Base-by-base conservation (phyloP, 805 yeast species). In the Scheffersomyces spartinae region DNA sequence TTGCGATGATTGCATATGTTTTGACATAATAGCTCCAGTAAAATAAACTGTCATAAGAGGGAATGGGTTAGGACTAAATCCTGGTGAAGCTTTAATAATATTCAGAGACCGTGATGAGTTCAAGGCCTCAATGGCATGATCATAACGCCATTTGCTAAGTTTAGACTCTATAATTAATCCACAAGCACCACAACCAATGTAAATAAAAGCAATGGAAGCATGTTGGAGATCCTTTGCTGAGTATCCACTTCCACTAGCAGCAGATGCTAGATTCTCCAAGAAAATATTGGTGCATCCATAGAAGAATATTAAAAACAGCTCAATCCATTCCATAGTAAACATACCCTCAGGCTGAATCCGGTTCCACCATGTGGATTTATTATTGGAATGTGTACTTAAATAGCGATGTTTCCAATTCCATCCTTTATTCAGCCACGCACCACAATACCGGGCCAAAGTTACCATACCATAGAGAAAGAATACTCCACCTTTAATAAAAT, bases 11-110 rank as follows among this genome's bases (percentile, higher is more conserved):
- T 91, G 98, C 20, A 73, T 74, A 52, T 91, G 98, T 50, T 79
- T 83, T 2, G 96, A 85, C 98, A 91, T 91, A 34, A 91, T 63
- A 9, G 78, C 66, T 15, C 98, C 98, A 1, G 97, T 91, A 94
- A 95, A 91, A 55, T 82, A 91, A 17, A 91, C 81, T 2, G 93
- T 84, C 36, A 91, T 70, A 1, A 82, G 74, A 3, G 97, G 96
- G 69, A 91, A 84, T 17, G 96, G 96, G 47, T 91, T 91, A 36
- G 94, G 86, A 1, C 94, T 77, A 49, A 61, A 81, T 1, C 93
- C 93, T 2, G 86, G 86, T 1, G 77, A 52, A 8, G 59, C 58
- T 30, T 52, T 55, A 3, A 35, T 15, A 11, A 47, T 38, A 2
- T 39, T 17, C 5, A 4, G 9, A 10, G 18, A 19, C n/a, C 23